Percentiles rank a stretch among this genome's conserved stretches.
phyloP scores from a whole-genome alignment of 495 filamentous ascomycete genomes.

The Podospora bellae-mahoneyi region DNA sequence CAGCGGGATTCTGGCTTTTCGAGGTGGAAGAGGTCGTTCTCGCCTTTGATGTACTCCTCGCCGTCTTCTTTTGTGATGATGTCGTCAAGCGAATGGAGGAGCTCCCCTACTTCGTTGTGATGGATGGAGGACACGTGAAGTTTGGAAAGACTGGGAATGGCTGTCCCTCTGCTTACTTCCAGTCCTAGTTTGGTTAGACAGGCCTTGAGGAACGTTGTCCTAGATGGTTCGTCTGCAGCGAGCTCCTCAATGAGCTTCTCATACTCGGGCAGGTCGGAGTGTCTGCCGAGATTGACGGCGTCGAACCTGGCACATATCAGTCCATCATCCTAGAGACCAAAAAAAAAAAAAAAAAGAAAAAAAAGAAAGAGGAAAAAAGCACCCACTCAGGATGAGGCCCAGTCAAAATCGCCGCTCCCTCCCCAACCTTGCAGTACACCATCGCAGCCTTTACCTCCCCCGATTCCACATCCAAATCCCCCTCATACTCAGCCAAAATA shows the following conservation, averaged over 20 bases:
- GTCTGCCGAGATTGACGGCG: slow-evolving; percentile 66
- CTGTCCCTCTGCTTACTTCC: slow-evolving; percentile 64
- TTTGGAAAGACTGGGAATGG: slow-evolving; percentile 77
- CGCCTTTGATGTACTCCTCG: slow-evolving; percentile 74
- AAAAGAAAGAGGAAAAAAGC: no score
- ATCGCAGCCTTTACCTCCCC: slow-evolving; percentile 72
- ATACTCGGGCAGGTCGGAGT: slow-evolving; percentile 61
- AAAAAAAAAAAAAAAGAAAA: no score
- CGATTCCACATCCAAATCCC: slow-evolving; percentile 70
- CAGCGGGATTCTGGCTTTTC: slow-evolving; percentile 59
- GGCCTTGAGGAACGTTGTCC: slow-evolving; percentile 75
- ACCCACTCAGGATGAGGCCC: slow-evolving; percentile 93
- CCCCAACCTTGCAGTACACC: slow-evolving; percentile 82
- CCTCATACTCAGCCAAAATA: slow-evolving; percentile 76
- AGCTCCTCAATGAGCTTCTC: slow-evolving; percentile 64
- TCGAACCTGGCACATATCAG: slow-evolving; percentile 62
- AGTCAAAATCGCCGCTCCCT: slow-evolving; percentile 76
- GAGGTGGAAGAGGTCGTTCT: slow-evolving; percentile 82
- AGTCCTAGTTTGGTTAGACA: slow-evolving; percentile 81
- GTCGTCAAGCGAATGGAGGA: slow-evolving; percentile 65
- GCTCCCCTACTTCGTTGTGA: slow-evolving; percentile 58
- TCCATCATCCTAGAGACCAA: background rate
- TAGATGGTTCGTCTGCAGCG: slow-evolving; percentile 63
- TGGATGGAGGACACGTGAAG: slow-evolving; percentile 76
- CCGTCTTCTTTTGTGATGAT: slow-evolving; percentile 64